Base-by-base conservation (phyloP, 805 yeast species). In the Komagataella phaffii region DNA sequence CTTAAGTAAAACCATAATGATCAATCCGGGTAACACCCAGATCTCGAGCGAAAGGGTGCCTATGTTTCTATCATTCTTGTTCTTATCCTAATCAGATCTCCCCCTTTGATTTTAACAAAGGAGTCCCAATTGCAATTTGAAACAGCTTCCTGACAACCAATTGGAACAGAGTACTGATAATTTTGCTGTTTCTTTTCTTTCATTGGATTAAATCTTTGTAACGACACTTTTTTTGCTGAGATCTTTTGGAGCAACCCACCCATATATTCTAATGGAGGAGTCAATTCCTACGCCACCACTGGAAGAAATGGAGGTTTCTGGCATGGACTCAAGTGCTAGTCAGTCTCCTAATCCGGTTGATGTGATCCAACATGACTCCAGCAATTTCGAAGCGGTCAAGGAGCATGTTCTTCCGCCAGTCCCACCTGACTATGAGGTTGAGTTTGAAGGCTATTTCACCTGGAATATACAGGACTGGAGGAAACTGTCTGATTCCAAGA, bases 401-500 rank as follows among this genome's bases (percentile, higher is more conserved):
- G 17, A 45, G 24, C 30, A 45, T n/a, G 47, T 58, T 10, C 53
- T 67, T 14, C 65, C 62, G 3, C 50, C 59, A 2, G 56, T 59
- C 17, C 69, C 67, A 5, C 54, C 54, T 7, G 69, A 71, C 48
- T 70, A 69, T 49, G 63, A 62, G 17, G 56, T 58, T 3, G 52
- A 56, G 1, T 64, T 55, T 2, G 63, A 62, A 24, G 70, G 67
- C 0, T 59, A 59, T 44, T 54, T 57, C 53, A 72, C 76, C 0
- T 74, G 77, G 75, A 61, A 67, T 40, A 66, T 74, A 45, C 51
- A 56, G 1, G 65, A 71, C 50, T 64, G 56, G 53, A 56, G 51
- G 44, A 46, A 53, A 0, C 53, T 71, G 0, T 53, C 57, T 2
- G 63, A 67, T 8, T 72, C 72, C 40, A 68, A 65, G 50, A 57